Evolutionary conservation across 257 asterid species (phyloP).

Genomic region (Forsythia viridissima): DNA sequence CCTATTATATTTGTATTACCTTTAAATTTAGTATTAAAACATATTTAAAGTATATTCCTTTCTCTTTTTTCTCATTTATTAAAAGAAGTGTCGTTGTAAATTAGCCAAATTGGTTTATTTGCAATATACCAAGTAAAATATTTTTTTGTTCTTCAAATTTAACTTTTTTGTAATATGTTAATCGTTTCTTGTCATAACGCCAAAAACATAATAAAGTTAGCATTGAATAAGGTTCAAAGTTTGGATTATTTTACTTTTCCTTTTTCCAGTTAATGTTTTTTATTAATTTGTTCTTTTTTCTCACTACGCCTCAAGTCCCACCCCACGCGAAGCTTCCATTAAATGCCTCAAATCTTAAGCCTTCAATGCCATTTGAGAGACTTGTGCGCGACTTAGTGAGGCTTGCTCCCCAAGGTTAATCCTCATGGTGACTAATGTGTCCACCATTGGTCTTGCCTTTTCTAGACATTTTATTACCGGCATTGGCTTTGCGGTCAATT

Average conservation of each 20-base stretch:
- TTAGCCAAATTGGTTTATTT: no score
- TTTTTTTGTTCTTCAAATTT: neutral
- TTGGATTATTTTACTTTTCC: neutral
- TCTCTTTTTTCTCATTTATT: neutral
- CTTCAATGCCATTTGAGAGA: neutral
- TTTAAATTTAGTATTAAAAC: neutral
- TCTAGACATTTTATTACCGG: neutral
- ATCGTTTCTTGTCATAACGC: neutral
- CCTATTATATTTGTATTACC: neutral
- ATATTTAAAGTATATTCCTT: neutral
- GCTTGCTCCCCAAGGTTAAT: neutral
- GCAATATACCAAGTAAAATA: no score
- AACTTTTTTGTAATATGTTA: neutral
- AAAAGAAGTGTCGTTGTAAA: no score
- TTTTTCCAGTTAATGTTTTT: neutral
- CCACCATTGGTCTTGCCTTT: neutral
- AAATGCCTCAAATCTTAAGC: neutral
- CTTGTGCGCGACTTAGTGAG: neutral
- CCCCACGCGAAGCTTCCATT: neutral
- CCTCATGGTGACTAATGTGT: neutral
- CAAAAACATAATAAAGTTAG: neutral
- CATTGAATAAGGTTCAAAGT: neutral
- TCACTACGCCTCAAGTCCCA: neutral
- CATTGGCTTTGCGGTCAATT: neutral
- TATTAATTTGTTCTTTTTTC: neutral